Conservation (phyloP, 768 basidiomycete species). For the Russula brevipes region DNA sequence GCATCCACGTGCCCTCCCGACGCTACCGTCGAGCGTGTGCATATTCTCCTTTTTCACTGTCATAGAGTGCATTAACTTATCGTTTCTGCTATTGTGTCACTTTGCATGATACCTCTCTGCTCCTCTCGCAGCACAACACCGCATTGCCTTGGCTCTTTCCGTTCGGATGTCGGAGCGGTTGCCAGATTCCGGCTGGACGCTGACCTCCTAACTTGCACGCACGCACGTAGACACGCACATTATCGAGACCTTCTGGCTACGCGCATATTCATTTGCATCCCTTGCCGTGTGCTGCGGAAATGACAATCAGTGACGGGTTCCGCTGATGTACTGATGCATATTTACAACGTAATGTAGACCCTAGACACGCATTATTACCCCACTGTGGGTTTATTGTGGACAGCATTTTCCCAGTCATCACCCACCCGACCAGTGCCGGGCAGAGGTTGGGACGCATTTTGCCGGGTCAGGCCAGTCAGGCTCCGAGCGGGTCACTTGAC, state of each 20-base stretch:
- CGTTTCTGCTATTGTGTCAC: constrained; percentile 17
- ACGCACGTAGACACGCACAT: constrained; percentile 11
- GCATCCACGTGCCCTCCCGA: constrained; percentile 1
- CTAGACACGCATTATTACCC: background rate
- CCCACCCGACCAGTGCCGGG: too few relatives aligned
- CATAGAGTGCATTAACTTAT: constrained; percentile 26
- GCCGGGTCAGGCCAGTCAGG: too few relatives aligned
- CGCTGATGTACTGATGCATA: constrained; percentile 21
- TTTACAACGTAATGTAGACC: constrained; percentile 15
- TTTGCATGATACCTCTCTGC: constrained; percentile 25
- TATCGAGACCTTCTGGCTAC: background rate
- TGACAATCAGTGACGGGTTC: constrained; percentile 3
- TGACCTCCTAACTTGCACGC: background rate
- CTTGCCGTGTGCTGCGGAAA: constrained; percentile 7
- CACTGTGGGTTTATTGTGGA: background rate
- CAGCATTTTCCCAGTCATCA: too few relatives aligned
- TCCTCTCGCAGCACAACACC: constrained; percentile 12
- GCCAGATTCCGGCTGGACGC: constrained; percentile 1
- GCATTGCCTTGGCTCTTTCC: constrained; percentile 11
- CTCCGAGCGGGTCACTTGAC: too few relatives aligned
- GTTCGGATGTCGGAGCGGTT: background rate
- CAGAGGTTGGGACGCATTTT: too few relatives aligned
- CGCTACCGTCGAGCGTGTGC: constrained; percentile 5
- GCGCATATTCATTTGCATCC: constrained; percentile 5
- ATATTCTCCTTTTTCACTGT: background rate